Percentiles rank a stretch among this genome's conserved stretches.
Evolutionary conservation across 805 yeast genomes (phyloP).

Genomic region (Jamesozyma rosinii): DNA sequence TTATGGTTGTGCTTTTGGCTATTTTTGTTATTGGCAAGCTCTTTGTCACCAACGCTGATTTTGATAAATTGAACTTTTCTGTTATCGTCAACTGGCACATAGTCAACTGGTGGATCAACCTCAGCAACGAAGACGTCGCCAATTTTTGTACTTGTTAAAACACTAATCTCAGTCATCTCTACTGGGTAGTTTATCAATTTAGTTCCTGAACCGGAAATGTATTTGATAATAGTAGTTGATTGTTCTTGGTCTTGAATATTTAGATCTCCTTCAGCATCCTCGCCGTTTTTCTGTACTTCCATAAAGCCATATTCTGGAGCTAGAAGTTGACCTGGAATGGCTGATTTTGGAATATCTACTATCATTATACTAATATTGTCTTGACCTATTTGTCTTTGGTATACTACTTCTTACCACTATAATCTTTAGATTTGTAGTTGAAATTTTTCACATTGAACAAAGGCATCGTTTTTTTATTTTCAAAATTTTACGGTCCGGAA

Average conservation of each 20-base stretch:
- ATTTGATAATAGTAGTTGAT: constrained; percentile 25
- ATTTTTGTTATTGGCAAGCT: not conserved
- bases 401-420: not conserved
- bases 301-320: constrained; percentile 43
- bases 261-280: not conserved
- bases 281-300: not conserved
- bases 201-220: constrained; percentile 58
- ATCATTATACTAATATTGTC: not conserved
- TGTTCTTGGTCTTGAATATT: not conserved
- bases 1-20: not conserved
- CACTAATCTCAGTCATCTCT: constrained; percentile 35
- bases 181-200: constrained; percentile 35
- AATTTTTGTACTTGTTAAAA: constrained; percentile 49
- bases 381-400: not conserved
- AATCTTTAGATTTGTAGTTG: not conserved
- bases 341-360: constrained; percentile 35
- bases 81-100: constrained; percentile 7
- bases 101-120: constrained; percentile 10
- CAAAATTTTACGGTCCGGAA: not conserved
- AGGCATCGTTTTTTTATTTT: not conserved
- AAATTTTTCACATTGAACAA: not conserved
- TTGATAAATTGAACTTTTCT: constrained; percentile 7
- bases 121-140: constrained; percentile 42
- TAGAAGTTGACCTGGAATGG: constrained; percentile 76
- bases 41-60: constrained; percentile 6